Base-by-base conservation (phyloP, 768 basidiomycete genomes). In the Dacryopinax primogenitus region DNA sequence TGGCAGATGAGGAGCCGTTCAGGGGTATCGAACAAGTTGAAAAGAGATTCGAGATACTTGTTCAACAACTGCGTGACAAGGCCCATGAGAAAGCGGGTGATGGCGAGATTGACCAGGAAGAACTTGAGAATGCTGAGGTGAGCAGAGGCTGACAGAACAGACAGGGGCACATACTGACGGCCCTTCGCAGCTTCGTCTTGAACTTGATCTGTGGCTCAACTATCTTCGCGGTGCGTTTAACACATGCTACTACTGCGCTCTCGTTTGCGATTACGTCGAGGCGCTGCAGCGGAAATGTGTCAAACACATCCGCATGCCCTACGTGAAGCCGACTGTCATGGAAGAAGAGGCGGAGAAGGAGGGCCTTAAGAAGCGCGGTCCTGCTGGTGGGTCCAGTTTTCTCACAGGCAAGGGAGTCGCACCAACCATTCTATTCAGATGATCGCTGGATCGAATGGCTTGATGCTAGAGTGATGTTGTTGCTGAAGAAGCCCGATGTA, bases 161-260 rank as follows among this genome's bases (percentile, higher is more conserved):
- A 36, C 63, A 66, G 63, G 61, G 35, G 62, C 51, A 65, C 7
- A 21, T 39, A 15, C 47, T 63, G 63, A 51, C 34, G 30, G 11
- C 1, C 26, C 26, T 45, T 23, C 15, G 35, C 61, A 18, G 34
- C 30, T 45, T 37, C 65, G 44, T 30, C 18, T 67, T 9, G 65
- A 67, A 71, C 82, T 97, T 76, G 96, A 99, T 78, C 79, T 95
- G 75, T 92, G 92, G 76, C 80, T 98, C 75, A 86, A 88, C 63
- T 98, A 96, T 77, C 79, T 99, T 73, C 90, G 96, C 70, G 82
- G 85, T 74, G 94, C 90, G 64, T 93, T 88, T 77, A 83, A 92
- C 82, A 86, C 90, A 72, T 96, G 96, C 83, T 99, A 95, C 78
- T 99, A 99, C 78, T 99, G 96, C 81, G 86, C 88, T 71, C 86